Conservation (phyloP, 208 protist genomes). For the Leishmania tarentolae region DNA sequence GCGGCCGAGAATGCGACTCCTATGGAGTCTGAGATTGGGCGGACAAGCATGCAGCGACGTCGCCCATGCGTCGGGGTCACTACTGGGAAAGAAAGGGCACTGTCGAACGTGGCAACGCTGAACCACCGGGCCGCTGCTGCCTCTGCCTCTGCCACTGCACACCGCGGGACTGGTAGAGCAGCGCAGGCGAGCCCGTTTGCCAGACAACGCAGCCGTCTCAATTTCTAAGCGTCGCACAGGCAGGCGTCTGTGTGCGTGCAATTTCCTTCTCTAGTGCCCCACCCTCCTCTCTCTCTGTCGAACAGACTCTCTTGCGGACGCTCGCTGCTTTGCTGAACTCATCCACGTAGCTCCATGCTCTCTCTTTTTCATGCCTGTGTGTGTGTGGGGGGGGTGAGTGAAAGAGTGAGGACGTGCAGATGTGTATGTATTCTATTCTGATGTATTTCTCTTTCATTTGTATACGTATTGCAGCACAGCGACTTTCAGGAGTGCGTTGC, state of each 20-base stretch:
- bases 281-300: neutral
- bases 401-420: neutral
- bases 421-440: neutral
- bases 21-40: neutral
- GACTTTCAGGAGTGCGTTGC: neutral
- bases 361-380: conserved; percentile 14
- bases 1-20: neutral
- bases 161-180: neutral
- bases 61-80: neutral
- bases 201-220: neutral
- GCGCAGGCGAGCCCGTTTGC: neutral
- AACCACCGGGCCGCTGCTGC: neutral
- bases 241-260: neutral
- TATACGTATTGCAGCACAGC: neutral
- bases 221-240: neutral
- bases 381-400: no score
- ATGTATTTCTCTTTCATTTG: neutral
- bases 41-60: conserved; percentile 11
- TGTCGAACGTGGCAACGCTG: neutral
- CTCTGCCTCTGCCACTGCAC: neutral
- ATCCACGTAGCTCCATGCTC: conserved; percentile 7
- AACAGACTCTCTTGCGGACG: neutral
- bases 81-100: neutral
- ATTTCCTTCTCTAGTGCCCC: neutral
- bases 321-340: neutral